Evolutionary conservation across 306 rosid species (phyloP), one percentile per base, ranked within the genome.

Genomic region (Vachellia pachyceras): DNA sequence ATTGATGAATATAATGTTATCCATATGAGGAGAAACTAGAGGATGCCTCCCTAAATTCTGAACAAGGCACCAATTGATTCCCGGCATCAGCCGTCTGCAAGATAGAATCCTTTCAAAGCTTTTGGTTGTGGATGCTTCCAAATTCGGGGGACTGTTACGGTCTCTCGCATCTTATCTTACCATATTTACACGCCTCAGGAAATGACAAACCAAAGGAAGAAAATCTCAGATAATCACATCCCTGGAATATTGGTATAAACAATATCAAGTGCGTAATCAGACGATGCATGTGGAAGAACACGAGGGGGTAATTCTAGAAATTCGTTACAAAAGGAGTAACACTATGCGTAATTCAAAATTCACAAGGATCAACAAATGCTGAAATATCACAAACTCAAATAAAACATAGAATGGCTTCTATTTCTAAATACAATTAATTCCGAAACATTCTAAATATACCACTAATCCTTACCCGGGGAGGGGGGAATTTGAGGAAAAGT

Each of bases 1-100:
- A 81, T 75, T 55, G 33, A 81, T 44, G 66, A 79, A 70, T 83
- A 85, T 73, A 87, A 80, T 87, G 86, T 87, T 68, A 89, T 87
- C 83, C 29, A 63, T 77, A 81, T 80, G 80, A 73, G 77, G 78
- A 70, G 77, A 46, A 76, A 64, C 80, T 80, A 80, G 5, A 67
- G 74, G 70, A 39, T 73, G 77, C 81, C 79, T 75, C 33, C 33
- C 33, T 55, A 22, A 49, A 20, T 40, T 49, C 69, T 63, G 37
- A 85, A 39, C 77, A 69, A 76, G 58, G 78, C 42, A 72, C 45
- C 61, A 52, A 29, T 23, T 72, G 79, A 68, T 74, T 81, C 76
- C 61, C 72, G 66, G 82, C 65, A 70, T 54, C 50, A 29, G 46
- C 44, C 23, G n/a, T 73, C 75, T 47, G 50, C 33, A 79, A 78